Base-by-base conservation (phyloP, 345 rosid species). In the Salix viminalis region DNA sequence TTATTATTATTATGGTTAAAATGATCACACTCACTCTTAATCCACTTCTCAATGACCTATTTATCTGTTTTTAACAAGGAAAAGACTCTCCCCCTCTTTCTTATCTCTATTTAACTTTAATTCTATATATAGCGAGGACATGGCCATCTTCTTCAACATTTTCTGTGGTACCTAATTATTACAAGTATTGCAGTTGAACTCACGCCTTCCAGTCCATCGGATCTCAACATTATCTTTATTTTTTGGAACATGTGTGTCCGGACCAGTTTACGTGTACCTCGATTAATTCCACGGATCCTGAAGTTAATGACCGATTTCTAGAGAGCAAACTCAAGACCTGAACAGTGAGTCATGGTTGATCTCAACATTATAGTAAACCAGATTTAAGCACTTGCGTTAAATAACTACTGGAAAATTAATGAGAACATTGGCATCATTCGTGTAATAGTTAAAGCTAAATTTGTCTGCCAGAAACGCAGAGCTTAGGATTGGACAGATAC, bases 191-290 rank as follows among this genome's bases (percentile, higher is more conserved):
- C 23, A 19, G 10, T 19, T 21, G 60, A 52, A 0, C 24, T 52
- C 60, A 6, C 3, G 24, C 44, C 44, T 41, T 42, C 46, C 46
- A 11, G 1, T 11, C 46, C 46, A 42, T 42, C 46, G 1, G 4
- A 42, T 11, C 46, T 42, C 46, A 42, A 2, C 46, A 42, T 42
- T 12, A 42, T 42, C 46, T 11, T 42, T 0, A 5, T 5, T 32
- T 4, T 0, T 34, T 34, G 5, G 36, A 34, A 5, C 36, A 0
- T 0, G 36, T 0, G 6, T 34, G 7, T 36, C 1, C 0, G 1
- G 0, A 34, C 6, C 0, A 34, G 1, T 0, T 34, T 5, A 5
- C 5, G 0, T 0, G 1, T 0, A 34, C 0, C 37, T 34, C 0
- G 6, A 34, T 0, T 34, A 34, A 36, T 36, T 5, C 0, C 0